These are phyloP conservation scores for Daedaleopsis sinensis DNA, from an alignment of 768 basidiomycete species.

Conservation along the genomic window DNA sequence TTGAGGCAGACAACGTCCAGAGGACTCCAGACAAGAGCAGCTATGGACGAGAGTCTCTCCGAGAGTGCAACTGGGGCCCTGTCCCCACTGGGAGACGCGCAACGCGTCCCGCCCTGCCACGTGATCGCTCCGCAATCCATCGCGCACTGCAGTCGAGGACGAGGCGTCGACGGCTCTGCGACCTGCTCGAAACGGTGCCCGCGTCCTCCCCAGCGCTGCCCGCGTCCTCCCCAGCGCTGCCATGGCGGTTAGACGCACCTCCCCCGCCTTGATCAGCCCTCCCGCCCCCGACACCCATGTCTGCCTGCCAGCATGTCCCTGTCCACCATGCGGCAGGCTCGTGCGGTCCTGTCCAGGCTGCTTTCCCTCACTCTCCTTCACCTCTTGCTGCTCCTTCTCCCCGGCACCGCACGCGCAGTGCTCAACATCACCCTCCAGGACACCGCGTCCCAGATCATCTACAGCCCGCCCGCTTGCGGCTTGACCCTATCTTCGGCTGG, in stretches of 20 bases:
- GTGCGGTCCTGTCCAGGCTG: conserved; percentile 8
- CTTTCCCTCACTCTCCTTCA: background rate
- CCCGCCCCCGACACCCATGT: conserved; percentile 11
- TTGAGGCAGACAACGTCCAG: too few species aligned
- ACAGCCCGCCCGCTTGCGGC: conserved; percentile 26
- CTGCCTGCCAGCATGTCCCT: conserved; percentile 21
- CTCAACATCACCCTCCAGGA: conserved; percentile 25
- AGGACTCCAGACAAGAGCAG: too few species aligned
- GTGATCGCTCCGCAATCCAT: too few species aligned
- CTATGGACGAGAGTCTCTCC: too few species aligned
- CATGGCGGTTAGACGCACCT: conserved; percentile 22
- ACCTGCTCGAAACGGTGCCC: too few species aligned
- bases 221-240: too few species aligned
- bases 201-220: too few species aligned
- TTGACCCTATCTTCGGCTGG: conserved; percentile 17
- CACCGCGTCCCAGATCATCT: conserved; percentile 25
- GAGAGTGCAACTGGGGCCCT: too few species aligned
- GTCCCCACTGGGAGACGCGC: too few species aligned
- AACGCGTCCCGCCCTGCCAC: too few species aligned
- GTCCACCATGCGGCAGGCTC: conserved; percentile 6
- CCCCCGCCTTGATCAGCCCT: conserved; percentile 12
- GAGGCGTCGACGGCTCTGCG: too few species aligned
- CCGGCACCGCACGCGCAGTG: background rate
- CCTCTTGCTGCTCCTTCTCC: conserved; percentile 6
- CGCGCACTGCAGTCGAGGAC: too few species aligned